Percentiles rank a stretch among this genome's conserved stretches.
These are phyloP conservation scores for Tetracentron sinense DNA, from an alignment of 164 flowering plant species.

Conservation along the genomic window DNA sequence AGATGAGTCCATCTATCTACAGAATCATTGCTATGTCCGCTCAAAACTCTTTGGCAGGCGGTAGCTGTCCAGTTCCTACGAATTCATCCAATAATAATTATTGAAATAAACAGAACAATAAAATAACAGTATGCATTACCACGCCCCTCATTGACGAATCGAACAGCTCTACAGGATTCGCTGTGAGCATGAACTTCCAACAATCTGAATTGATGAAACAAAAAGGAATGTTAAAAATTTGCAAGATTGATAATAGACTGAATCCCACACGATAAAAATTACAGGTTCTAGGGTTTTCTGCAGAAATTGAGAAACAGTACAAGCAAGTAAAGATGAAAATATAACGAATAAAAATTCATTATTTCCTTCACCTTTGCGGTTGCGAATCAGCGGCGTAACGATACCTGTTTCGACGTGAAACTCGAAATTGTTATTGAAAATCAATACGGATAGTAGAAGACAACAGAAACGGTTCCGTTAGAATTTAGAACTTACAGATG, in stretches of 20 bases:
- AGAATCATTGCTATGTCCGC: too few species aligned
- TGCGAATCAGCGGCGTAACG: slow-evolving; percentile 46
- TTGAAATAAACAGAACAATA: not conserved
- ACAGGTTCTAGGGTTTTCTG: not conserved
- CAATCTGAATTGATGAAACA: slow-evolving; percentile 32
- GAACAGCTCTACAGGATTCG: slow-evolving; percentile 80
- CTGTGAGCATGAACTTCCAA: slow-evolving; percentile 57
- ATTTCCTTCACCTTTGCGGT: slow-evolving; percentile 47
- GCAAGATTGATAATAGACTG: not conserved
- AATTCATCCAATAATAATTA: slow-evolving; percentile 6
- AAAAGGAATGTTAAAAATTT: slow-evolving; percentile 1
- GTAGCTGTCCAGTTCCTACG: too few species aligned
- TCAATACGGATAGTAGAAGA: not conserved
- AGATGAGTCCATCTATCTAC: too few species aligned
- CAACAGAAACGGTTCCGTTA: not conserved
- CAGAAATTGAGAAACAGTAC: too few species aligned
- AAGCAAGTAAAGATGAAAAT: not conserved
- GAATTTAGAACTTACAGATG: slow-evolving; percentile 43
- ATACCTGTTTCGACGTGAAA: slow-evolving; percentile 36
- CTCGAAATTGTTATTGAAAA: not conserved
- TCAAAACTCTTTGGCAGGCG: too few species aligned
- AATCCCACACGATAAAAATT: not conserved
- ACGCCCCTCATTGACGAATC: slow-evolving; percentile 71
- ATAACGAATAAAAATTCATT: not conserved
- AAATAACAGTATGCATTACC: slow-evolving; percentile 33